These are phyloP conservation scores for Vaccinium vitisidaea DNA, from an alignment of 148 eudicot genomes.

Conservation along the genomic window DNA sequence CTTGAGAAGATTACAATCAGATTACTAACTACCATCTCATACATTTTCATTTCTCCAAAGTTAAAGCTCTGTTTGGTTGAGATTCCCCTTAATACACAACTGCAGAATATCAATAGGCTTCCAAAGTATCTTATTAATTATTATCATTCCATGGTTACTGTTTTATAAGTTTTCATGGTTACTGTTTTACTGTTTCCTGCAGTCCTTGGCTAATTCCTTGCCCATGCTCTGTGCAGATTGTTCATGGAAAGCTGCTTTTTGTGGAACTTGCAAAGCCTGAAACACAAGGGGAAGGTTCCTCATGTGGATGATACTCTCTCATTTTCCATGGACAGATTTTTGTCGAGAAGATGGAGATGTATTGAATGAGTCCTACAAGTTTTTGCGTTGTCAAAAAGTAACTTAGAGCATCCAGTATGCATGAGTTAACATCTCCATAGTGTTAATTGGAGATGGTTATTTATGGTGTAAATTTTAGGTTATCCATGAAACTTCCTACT, in stretches of 20 bases:
- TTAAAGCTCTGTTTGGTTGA: too few relatives aligned
- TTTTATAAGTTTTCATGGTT: background rate
- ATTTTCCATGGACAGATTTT: background rate
- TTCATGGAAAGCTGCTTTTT: constrained; percentile 7
- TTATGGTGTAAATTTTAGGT: too few relatives aligned
- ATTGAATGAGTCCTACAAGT: constrained; percentile 4
- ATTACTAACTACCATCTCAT: too few relatives aligned
- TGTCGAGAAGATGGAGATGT: background rate
- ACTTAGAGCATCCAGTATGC: background rate
- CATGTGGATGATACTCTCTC: background rate
- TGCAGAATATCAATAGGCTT: too few relatives aligned
- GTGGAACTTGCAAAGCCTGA: constrained; percentile 8
- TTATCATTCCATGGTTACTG: too few relatives aligned
- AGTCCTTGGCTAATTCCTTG: background rate
- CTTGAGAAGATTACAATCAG: too few relatives aligned
- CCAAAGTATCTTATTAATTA: too few relatives aligned
- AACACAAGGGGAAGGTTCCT: background rate
- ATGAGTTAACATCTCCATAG: too few relatives aligned
- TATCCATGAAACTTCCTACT: too few relatives aligned
- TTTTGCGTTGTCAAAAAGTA: background rate
- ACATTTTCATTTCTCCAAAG: too few relatives aligned
- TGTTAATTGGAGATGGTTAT: too few relatives aligned
- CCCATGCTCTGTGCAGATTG: background rate
- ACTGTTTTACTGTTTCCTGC: background rate
- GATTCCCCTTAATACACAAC: too few relatives aligned